Base-by-base conservation (phyloP, 2,329 filamentous ascomycete genomes). In the Xylaria sp. region DNA sequence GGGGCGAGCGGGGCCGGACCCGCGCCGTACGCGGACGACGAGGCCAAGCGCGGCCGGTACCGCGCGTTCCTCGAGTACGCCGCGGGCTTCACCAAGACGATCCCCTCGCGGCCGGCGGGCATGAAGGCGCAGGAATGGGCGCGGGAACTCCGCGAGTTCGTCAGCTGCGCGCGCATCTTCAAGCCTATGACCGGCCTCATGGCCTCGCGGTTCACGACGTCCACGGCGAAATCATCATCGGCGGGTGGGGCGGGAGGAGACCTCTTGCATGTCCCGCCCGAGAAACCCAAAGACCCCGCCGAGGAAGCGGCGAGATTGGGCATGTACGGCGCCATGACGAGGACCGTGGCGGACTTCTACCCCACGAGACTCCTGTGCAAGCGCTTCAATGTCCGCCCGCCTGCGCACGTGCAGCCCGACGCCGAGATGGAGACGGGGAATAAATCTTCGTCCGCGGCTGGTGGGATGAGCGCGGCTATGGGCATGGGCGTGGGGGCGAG, bases 251-350 rank as follows among this genome's bases (percentile, higher is more conserved):
- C 75, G 12, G 69, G 70, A 17, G 64, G 17, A 3, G 75, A 75
- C 1, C 69, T 77, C 1, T 69, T 87, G 7, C 80, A 89, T 17
- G 82, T 80, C 57, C 85, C 84, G 0, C 74, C 81, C 8, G 79
- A 82, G 27, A 93, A 90, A 73, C 85, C 85, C 3, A 85, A 89
- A 69, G 92, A 97, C 75, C 91, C 94, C 0, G 93, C 93, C 11
- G 92, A 94, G 77, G 90, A 93, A 73, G 96, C 96, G 1, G 96
- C 96, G 7, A 92, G 87, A 75, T 83, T 98, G 77, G 94, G 93
- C 65, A 97, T 98, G 94, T 98, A 94, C 80, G 96, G 96, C 0
- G 86, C 89, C 14, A 87, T 98, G 88, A 99, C 96, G 2, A 86
- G 96, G 69, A 89, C 85, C 24, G 84, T 85, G 0, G 79, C 88